Evolutionary conservation across 2,329 filamentous ascomycete genomes (phyloP).

Genomic region (Chaetomiaceae sp.): DNA sequence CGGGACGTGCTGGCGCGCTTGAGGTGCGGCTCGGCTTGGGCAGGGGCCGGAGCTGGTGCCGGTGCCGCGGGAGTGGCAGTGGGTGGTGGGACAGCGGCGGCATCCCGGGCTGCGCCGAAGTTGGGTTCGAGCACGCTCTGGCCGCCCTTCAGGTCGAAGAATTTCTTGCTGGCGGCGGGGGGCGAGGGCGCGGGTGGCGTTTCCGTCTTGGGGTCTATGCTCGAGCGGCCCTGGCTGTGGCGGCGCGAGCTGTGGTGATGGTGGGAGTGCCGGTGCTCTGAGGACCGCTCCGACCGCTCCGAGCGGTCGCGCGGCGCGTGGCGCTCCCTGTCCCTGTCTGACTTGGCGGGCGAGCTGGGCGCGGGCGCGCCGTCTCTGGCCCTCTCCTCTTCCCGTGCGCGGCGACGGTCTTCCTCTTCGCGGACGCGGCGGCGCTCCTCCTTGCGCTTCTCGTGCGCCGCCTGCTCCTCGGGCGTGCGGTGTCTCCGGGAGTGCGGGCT

Average conservation of each 20-base stretch:
- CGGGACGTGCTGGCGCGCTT: constrained; percentile 23
- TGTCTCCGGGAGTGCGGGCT: constrained; percentile 30
- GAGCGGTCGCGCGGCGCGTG: constrained; percentile 17
- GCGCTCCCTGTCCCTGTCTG: constrained; percentile 20
- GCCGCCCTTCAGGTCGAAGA: constrained; percentile 27
- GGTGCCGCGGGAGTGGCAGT: constrained; percentile 6
- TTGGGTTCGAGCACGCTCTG: constrained; percentile 26
- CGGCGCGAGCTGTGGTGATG: constrained; percentile 22
- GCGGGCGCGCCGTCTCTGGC: constrained; percentile 19
- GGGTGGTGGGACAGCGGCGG: not conserved
- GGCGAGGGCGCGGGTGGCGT: constrained; percentile 4
- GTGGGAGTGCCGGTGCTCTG: constrained; percentile 18
- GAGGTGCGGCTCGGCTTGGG: constrained; percentile 12
- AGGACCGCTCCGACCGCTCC: constrained; percentile 18
- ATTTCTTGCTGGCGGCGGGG: constrained; percentile 25
- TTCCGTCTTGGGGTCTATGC: constrained; percentile 18
- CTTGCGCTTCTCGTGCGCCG: constrained; percentile 44
- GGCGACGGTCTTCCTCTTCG: constrained; percentile 41
- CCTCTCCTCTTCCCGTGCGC: constrained; percentile 27
- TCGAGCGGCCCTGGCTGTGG: constrained; percentile 21
- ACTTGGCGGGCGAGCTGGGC: constrained; percentile 14
- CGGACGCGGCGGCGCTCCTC: constrained; percentile 41
- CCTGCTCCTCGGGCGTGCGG: constrained; percentile 45
- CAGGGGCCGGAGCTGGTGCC: not conserved
- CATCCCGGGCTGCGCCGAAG: constrained; percentile 11